A percentile compares a stretch with the other conserved stretches of the same genome.
phyloP scores from a whole-genome alignment of 2,329 filamentous ascomycete species.

The Calonectria pteridis region DNA sequence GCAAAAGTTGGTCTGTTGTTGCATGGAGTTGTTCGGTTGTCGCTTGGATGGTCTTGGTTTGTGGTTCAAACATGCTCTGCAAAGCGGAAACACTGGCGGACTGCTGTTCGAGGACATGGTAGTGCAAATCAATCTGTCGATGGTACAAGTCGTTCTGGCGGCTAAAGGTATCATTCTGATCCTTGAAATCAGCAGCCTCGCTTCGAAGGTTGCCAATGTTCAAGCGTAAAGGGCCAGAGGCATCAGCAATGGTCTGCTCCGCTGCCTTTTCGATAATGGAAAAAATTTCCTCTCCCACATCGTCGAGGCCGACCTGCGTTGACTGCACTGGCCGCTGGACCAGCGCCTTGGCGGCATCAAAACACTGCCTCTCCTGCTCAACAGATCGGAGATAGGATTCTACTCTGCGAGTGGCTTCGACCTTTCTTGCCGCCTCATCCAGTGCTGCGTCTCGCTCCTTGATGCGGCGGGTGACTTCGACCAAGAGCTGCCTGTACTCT shows the following conservation, averaged over 20 bases:
- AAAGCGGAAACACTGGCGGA: not conserved
- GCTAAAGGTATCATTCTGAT: constrained; percentile 42
- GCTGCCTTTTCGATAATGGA: constrained; percentile 48
- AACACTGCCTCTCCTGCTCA: constrained; percentile 38
- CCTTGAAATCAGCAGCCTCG: constrained; percentile 29
- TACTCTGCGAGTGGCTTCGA: constrained; percentile 41
- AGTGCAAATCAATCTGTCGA: constrained; percentile 45
- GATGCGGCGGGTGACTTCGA: constrained; percentile 52
- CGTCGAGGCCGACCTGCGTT: constrained; percentile 19
- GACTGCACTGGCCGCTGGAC: not conserved
- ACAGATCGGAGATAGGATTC: constrained; percentile 43
- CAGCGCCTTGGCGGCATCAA: constrained; percentile 21
- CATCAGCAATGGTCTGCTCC: constrained; percentile 49
- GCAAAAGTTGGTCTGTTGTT: constrained; percentile 40
- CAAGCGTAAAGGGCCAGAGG: constrained; percentile 46
- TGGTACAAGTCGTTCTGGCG: constrained; percentile 43
- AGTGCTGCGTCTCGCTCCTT: constrained; percentile 49
- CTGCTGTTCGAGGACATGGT: constrained; percentile 37
- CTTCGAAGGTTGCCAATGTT: constrained; percentile 37
- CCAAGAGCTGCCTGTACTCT: constrained; percentile 41
- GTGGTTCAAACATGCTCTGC: not conserved
- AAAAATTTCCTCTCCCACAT: constrained; percentile 41
- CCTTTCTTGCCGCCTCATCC: constrained; percentile 30
- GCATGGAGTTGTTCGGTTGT: constrained; percentile 26
- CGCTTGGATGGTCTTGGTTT: constrained; percentile 28